A percentile compares a stretch with the other conserved stretches of the same genome.
Conservation (phyloP, 2,329 filamentous ascomycete species). For the Fusarium sp. region DNA sequence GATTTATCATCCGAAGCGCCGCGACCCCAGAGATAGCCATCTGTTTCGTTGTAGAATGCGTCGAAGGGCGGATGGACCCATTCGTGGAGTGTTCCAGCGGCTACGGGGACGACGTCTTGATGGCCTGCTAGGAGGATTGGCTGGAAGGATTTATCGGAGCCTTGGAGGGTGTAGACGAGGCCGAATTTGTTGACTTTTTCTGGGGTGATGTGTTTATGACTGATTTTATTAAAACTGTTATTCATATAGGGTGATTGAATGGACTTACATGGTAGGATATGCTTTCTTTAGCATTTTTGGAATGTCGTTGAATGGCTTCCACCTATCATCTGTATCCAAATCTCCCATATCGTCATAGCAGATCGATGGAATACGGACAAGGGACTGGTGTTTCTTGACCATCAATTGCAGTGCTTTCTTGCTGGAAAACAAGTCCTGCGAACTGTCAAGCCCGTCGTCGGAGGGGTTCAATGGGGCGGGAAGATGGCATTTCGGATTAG, state of each 20-base stretch:
- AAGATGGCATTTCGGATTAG: slow-evolving; percentile 42
- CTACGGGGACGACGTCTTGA: slow-evolving; percentile 57
- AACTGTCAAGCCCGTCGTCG: slow-evolving; percentile 44
- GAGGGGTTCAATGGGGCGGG: slow-evolving; percentile 46
- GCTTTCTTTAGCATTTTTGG: slow-evolving; percentile 58
- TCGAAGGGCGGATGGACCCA: slow-evolving; percentile 57
- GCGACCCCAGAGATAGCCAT: slow-evolving; percentile 54
- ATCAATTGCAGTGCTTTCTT: slow-evolving; percentile 49
- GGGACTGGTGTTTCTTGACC: slow-evolving; percentile 60
- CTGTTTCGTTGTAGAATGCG: slow-evolving; percentile 48
- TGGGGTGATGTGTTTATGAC: slow-evolving; percentile 54
- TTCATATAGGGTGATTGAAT: accelerated
- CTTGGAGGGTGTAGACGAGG: slow-evolving; percentile 68
- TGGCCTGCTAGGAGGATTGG: slow-evolving; percentile 55
- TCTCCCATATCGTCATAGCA: slow-evolving; percentile 66
- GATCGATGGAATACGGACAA: slow-evolving; percentile 64
- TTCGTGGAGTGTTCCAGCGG: slow-evolving; percentile 50
- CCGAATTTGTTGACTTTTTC: slow-evolving; percentile 71
- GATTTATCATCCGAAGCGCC: slow-evolving; percentile 56
- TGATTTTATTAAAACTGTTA: slow-evolving; percentile 20
- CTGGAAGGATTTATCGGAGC: slow-evolving; percentile 59
- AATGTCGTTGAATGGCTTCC: slow-evolving; percentile 62
- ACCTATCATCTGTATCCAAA: slow-evolving; percentile 63
- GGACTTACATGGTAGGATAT: slow-evolving; percentile 59
- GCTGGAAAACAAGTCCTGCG: slow-evolving; percentile 46